These are phyloP conservation scores for Glebionis coronaria DNA, from an alignment of 129 eudicot genomes.

Conservation along the genomic window DNA sequence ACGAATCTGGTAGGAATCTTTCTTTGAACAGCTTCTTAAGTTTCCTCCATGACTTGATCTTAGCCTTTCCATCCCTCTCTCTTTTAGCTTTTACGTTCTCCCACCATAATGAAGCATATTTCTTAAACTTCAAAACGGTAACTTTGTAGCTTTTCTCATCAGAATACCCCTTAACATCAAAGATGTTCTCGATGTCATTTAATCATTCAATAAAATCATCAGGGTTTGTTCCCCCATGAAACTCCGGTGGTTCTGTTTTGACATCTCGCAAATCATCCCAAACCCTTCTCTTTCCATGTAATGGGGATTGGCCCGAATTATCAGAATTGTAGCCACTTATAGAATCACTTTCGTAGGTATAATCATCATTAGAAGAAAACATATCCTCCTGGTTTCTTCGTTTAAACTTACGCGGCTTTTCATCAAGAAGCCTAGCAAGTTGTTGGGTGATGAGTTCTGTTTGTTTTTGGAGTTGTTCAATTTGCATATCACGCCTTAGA, in stretches of 20 bases:
- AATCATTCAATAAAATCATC: conserved; percentile 7
- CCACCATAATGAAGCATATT: conserved; percentile 1
- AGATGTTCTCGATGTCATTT: conserved; percentile 8
- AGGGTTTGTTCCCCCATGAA: conserved; percentile 6
- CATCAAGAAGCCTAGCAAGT: conserved; percentile 10
- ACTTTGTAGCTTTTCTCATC: no score
- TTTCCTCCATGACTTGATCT: no score
- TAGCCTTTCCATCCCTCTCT: not conserved
- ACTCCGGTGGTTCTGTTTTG: not conserved
- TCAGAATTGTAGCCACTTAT: not conserved
- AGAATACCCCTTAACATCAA: conserved; percentile 9
- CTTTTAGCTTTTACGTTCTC: conserved; percentile 14
- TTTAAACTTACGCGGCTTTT: not conserved
- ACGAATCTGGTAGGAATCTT: not conserved
- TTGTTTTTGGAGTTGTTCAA: not conserved
- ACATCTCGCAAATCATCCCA: no score
- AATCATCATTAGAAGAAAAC: not conserved
- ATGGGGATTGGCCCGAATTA: not conserved
- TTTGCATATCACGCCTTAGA: not conserved
- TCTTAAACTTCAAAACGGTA: no score
- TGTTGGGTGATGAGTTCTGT: conserved; percentile 1
- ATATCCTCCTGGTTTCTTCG: not conserved
- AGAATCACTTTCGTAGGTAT: not conserved
- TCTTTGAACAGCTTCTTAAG: not conserved
- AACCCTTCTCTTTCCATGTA: not conserved